Base-by-base conservation (phyloP, 495 filamentous ascomycete genomes). In the Hypoxylon cercidicola region DNA sequence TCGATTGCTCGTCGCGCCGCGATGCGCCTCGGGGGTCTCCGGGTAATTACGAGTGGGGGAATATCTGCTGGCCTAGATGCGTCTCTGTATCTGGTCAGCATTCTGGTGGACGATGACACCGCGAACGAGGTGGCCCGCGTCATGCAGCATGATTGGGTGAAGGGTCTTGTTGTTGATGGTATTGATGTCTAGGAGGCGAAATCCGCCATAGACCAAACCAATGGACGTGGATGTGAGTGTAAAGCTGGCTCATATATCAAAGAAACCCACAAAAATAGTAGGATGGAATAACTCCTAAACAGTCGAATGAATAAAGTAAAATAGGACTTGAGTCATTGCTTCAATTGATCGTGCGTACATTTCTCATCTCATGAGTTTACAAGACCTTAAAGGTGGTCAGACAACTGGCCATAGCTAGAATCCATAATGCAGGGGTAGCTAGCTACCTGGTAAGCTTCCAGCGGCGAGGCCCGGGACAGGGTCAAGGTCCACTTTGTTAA, bases 61-160 rank as follows among this genome's bases (percentile, higher is more conserved):
- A 79, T 92, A 51, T 88, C 87, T 62, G 86, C 87, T 72, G 92
- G 92, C 60, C 75, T 94, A 28, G 92, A 96, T 80, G 92, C 90
- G 16, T 78, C 85, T 57, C 76, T 93, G 75, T 92, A 93, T 78
- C 77, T 96, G 66, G 88, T 94, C 47, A 88, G 85, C 75, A 86
- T 87, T 52, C 77, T 93, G 72, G 87, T 91, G 18, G 84, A 81
- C 11, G 80, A 88, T 62, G 89, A 90, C 18, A 77, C 83, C 41
- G 89, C 90, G 20, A 80, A 85, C 21, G 87, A 91, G 78, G 87
- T 89, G 41, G 86, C 88, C 25, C 79, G 85, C 46, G 30, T 85
- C 43, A 84, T 91, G 81, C 89, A 92, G 79, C 84, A 90, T 76
- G 79, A 80, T 52, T 93, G 90, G 90, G 80, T 80, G 61, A 89